Conservation (phyloP, 805 yeast species). For the Candida railenensis region DNA sequence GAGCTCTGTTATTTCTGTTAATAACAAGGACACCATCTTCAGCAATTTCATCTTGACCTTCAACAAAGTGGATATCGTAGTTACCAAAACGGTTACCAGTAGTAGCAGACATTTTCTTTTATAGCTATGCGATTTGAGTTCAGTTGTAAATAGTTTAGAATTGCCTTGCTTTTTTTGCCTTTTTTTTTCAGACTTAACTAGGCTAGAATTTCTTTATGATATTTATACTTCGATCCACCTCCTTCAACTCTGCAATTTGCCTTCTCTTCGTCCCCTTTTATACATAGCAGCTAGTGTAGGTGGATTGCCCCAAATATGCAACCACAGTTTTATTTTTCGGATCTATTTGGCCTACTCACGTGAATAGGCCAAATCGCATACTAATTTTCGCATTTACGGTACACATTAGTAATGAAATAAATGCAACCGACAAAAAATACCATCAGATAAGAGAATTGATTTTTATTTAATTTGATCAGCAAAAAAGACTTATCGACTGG, state of each 20-base stretch:
- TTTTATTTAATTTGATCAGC: neutral
- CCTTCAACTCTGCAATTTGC: no score
- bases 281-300: neutral
- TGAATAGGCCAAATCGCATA: neutral
- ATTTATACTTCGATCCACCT: no score
- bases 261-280: neutral
- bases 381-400: neutral
- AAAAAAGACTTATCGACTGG: no score
- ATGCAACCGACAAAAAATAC: neutral
- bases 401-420: neutral
- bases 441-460: neutral
- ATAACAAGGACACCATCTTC: conserved; percentile 50
- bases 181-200: no score
- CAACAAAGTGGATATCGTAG: conserved; percentile 49
- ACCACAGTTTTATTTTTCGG: no score
- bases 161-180: no score
- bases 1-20: conserved; percentile 35
- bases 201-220: no score
- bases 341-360: conserved; percentile 2
- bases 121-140: neutral
- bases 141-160: neutral
- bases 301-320: neutral
- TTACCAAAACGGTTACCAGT: conserved; percentile 24
- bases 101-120: conserved; percentile 1
- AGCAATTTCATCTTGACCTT: conserved; percentile 50